These are phyloP conservation scores for Raddia distichophylla DNA, from an alignment of 176 grass and related monocot species.

Conservation along the genomic window DNA sequence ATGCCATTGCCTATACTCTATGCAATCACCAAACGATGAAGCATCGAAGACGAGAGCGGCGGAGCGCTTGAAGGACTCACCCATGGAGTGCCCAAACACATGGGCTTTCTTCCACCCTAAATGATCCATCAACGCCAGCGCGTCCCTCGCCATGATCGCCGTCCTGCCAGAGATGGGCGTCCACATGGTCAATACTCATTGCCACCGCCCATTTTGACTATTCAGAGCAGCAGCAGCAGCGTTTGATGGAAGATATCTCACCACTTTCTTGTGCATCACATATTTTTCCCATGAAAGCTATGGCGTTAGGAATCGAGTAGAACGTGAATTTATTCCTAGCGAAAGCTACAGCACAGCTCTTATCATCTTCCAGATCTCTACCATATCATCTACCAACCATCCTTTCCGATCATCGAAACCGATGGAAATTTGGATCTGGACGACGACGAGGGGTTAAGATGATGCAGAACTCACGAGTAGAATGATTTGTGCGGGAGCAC, in stretches of 20 bases:
- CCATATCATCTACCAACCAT: not conserved
- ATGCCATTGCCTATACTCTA: not conserved
- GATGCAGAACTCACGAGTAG: slow-evolving; percentile 65
- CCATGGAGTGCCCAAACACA: slow-evolving; percentile 98
- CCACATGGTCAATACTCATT: slow-evolving; percentile 27
- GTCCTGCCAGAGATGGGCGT: slow-evolving; percentile 59
- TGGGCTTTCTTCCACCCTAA: slow-evolving; percentile 96
- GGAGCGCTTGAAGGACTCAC: slow-evolving; percentile 31
- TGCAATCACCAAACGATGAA: not conserved
- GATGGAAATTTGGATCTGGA: slow-evolving; percentile 34
- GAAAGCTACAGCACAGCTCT: slow-evolving; percentile 41
- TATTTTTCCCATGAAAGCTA: slow-evolving; percentile 39
- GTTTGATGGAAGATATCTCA: slow-evolving; percentile 11
- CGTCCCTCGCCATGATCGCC: slow-evolving; percentile 85
- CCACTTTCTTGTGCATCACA: slow-evolving; percentile 41
- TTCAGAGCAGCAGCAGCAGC: not conserved
- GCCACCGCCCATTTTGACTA: slow-evolving; percentile 21
- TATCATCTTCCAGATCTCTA: slow-evolving; percentile 44
- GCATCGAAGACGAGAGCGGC: not conserved
- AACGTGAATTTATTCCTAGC: slow-evolving; percentile 5
- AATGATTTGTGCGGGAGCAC: slow-evolving; percentile 68
- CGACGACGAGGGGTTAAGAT: not conserved
- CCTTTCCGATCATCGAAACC: not conserved
- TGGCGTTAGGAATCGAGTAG: slow-evolving; percentile 4
- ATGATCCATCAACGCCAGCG: slow-evolving; percentile 88